phyloP scores from a whole-genome alignment of 345 rosid species.

The Streptanthus diversifolius region DNA sequence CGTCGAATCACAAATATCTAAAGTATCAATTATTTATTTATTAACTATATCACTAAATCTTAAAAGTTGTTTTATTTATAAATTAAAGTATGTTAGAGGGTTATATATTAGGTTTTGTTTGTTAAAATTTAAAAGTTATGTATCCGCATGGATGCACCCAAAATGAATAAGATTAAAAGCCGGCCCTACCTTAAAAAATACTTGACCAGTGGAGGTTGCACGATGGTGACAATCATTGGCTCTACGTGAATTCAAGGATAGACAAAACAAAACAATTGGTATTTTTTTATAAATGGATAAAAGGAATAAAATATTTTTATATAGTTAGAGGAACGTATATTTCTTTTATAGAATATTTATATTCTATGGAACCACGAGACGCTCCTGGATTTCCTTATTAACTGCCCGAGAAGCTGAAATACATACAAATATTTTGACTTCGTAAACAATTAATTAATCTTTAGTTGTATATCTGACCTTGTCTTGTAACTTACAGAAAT shows the following conservation, averaged over 20 bases:
- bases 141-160: slow-evolving; percentile 4
- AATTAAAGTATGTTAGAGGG: not conserved
- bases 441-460: not conserved
- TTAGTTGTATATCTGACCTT: slow-evolving; percentile 5
- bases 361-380: slow-evolving; percentile 31
- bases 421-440: slow-evolving; percentile 29
- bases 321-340: not conserved
- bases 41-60: not conserved
- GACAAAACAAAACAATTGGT: slow-evolving; percentile 4
- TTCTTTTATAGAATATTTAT: slow-evolving; percentile 28
- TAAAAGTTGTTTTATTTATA: not conserved
- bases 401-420: slow-evolving; percentile 72
- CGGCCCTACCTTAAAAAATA: slow-evolving; percentile 12
- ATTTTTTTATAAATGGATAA: not conserved
- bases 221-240: slow-evolving; percentile 35
- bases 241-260: slow-evolving; percentile 30
- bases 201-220: slow-evolving; percentile 23
- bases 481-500: not conserved
- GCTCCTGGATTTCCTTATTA: slow-evolving; percentile 47
- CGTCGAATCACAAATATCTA: not conserved
- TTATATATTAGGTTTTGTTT: not conserved
- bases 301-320: not conserved
- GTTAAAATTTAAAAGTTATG: not conserved
- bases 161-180: not conserved
- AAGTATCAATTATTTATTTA: not conserved